Evolutionary conservation across 2,329 filamentous ascomycete genomes (phyloP).

Genomic region (Cladosporium sp.): DNA sequence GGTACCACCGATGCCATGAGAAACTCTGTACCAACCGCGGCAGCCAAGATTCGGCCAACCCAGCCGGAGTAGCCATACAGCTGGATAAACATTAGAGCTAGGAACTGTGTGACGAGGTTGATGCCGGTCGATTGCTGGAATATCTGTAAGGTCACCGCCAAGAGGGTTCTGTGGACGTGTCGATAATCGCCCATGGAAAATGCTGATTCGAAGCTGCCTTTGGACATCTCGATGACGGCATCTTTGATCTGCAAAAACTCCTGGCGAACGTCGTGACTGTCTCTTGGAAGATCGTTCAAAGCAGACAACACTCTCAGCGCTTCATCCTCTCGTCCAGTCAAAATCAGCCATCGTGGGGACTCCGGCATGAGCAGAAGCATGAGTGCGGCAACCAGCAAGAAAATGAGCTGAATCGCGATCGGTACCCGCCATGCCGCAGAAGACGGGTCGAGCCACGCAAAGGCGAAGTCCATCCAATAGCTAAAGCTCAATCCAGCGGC

Average conservation of each 20-base stretch:
- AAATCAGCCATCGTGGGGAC: slow-evolving; percentile 31
- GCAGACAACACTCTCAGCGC: slow-evolving; percentile 29
- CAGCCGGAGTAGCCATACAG: slow-evolving; percentile 23
- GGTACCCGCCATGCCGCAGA: slow-evolving; percentile 28
- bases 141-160: slow-evolving; percentile 41
- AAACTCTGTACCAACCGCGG: slow-evolving; percentile 39
- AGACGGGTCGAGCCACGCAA: slow-evolving; percentile 24
- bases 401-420: slow-evolving; percentile 27
- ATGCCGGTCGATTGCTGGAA: slow-evolving; percentile 39
- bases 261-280: slow-evolving; percentile 25
- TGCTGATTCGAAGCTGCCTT: slow-evolving; percentile 24
- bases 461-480: slow-evolving; percentile 34
- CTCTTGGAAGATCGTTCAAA: slow-evolving; percentile 32
- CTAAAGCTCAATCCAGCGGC: slow-evolving; percentile 39
- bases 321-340: slow-evolving; percentile 29
- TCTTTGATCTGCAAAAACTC: slow-evolving; percentile 32
- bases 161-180: slow-evolving; percentile 38
- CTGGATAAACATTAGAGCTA: slow-evolving; percentile 36
- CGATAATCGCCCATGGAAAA: slow-evolving; percentile 36
- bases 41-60: slow-evolving; percentile 28
- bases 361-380: slow-evolving; percentile 25
- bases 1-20: slow-evolving; percentile 46
- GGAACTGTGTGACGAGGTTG: slow-evolving; percentile 36
- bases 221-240: slow-evolving; percentile 31
- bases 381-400: slow-evolving; percentile 19